phyloP scores from a whole-genome alignment of 176 grass and related monocot species.

The Carex cristatella region DNA sequence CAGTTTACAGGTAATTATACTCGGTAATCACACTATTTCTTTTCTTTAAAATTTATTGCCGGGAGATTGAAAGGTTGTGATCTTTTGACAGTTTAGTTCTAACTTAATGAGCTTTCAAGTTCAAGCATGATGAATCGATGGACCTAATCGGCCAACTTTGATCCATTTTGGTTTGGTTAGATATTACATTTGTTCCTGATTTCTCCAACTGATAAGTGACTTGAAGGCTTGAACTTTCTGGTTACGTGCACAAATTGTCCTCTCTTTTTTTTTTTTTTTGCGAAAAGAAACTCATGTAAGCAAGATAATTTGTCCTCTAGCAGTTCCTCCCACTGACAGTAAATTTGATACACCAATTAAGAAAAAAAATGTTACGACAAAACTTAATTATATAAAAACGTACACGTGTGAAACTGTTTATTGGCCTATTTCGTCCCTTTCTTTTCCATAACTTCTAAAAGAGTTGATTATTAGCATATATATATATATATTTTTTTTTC shows the following conservation, averaged over 20 bases:
- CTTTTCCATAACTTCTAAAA: no score
- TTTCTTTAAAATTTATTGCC: neutral
- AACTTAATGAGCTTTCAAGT: neutral
- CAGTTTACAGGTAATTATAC: constrained; percentile 14
- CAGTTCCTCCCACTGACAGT: neutral
- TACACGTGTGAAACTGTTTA: neutral
- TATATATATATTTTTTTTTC: neutral
- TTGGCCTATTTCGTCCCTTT: neutral
- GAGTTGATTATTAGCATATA: neutral
- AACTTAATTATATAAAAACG: neutral
- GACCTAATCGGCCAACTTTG: neutral
- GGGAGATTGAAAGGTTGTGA: no score
- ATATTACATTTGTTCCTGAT: neutral
- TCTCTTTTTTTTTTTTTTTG: neutral
- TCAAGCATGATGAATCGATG: neutral
- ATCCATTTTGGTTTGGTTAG: neutral
- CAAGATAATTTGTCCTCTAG: neutral
- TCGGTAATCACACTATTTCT: neutral
- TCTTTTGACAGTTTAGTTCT: neutral
- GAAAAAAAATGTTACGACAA: neutral
- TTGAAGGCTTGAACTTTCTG: neutral
- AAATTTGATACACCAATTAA: neutral
- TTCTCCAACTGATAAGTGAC: neutral
- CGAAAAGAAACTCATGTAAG: neutral
- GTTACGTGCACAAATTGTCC: constrained; percentile 1